Conservation (phyloP, 1,284 basidiomycete species). For the Vanrija humicola region DNA sequence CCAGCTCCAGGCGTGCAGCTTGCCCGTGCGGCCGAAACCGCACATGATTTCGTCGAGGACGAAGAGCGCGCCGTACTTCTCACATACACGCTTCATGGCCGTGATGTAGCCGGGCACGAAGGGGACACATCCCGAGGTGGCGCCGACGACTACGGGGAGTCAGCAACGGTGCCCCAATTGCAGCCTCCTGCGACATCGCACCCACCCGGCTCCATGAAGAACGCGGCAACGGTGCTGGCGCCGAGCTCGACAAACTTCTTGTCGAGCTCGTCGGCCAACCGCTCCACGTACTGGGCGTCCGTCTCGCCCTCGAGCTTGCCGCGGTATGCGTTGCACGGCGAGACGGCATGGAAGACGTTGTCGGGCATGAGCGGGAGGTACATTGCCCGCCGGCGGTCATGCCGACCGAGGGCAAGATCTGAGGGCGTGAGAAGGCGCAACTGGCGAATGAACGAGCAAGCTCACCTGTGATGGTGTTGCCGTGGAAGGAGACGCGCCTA, state of each 20-base stretch:
- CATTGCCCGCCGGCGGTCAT: constrained; percentile 45
- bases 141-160: constrained; percentile 58
- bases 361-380: constrained; percentile 23
- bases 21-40: constrained; percentile 76
- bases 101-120: constrained; percentile 40
- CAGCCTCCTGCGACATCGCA: constrained; percentile 41
- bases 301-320: constrained; percentile 65
- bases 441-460: background rate
- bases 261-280: constrained; percentile 71
- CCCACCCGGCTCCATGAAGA: constrained; percentile 55
- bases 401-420: constrained; percentile 15
- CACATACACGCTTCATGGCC: constrained; percentile 80
- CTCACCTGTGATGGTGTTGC: constrained; percentile 63
- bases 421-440: background rate
- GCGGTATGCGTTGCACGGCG: constrained; percentile 73
- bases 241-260: constrained; percentile 75
- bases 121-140: constrained; percentile 60
- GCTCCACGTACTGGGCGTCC: constrained; percentile 70
- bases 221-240: constrained; percentile 60
- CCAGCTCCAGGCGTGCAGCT: constrained; percentile 65
- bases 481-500: constrained; percentile 75
- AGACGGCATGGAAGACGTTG: constrained; percentile 20
- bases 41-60: constrained; percentile 83
- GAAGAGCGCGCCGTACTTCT: constrained; percentile 78
- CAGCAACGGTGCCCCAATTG: background rate